phyloP scores from a whole-genome alignment of 1,284 basidiomycete species.

The Ustilago curta region DNA sequence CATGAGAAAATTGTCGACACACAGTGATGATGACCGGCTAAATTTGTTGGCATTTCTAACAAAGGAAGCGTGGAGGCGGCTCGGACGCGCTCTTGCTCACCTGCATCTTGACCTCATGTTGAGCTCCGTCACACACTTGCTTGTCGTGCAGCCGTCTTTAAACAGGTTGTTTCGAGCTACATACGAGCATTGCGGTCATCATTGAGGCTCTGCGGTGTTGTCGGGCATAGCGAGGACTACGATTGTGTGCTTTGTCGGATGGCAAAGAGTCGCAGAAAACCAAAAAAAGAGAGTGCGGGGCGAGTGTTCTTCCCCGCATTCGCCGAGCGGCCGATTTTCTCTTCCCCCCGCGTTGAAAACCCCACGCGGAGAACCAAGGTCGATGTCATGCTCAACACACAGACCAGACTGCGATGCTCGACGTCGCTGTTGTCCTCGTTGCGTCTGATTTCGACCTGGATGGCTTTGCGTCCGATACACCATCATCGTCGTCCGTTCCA shows the following conservation, averaged over 20 bases:
- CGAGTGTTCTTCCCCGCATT: neutral
- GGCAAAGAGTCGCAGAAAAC: neutral
- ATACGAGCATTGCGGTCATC: too few relatives aligned
- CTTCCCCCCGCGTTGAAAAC: conserved; percentile 2
- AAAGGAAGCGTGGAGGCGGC: conserved; percentile 20
- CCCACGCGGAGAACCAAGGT: neutral
- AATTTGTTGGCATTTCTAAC: neutral
- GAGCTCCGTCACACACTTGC: too few relatives aligned
- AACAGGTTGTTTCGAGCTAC: too few relatives aligned
- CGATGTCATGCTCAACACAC: neutral
- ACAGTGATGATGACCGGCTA: conserved; percentile 2
- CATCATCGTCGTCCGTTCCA: conserved; percentile 6
- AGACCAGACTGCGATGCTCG: neutral
- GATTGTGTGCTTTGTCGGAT: neutral
- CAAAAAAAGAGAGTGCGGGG: neutral
- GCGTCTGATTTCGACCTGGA: neutral
- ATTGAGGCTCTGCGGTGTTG: neutral
- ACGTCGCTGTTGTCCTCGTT: neutral
- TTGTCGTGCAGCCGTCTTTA: too few relatives aligned
- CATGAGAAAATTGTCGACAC: neutral
- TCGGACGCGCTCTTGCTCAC: conserved; percentile 15
- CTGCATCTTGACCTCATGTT: neutral
- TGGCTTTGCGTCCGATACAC: neutral
- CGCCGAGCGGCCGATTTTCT: neutral
- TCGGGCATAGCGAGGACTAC: too few relatives aligned